Percentiles rank a stretch among this genome's conserved stretches.
These are phyloP conservation scores for Emericellopsis atlantica DNA, from an alignment of 2,329 filamentous ascomycete species.

Conservation along the genomic window DNA sequence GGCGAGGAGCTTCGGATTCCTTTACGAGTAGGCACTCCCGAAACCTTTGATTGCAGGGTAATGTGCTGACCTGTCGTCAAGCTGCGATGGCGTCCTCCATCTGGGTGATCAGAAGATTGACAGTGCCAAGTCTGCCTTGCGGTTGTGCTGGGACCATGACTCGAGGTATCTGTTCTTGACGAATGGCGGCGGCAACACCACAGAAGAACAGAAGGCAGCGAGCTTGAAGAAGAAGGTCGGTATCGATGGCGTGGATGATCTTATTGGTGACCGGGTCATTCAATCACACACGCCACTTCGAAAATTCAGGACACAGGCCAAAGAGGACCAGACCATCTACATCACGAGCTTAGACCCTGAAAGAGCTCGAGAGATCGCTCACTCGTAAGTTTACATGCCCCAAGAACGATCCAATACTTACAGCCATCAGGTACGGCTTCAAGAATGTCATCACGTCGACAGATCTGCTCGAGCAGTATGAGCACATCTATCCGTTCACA, in stretches of 20 bases:
- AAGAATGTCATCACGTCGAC: conserved; percentile 71
- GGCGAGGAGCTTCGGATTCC: neutral
- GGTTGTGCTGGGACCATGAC: conserved; percentile 56
- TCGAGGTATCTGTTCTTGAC: conserved; percentile 93
- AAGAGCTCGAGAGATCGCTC: conserved; percentile 60
- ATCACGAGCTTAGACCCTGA: conserved; percentile 60
- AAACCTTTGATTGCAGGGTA: neutral
- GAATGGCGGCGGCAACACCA: conserved; percentile 75
- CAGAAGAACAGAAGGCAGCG: conserved; percentile 38
- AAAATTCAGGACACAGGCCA: conserved; percentile 34
- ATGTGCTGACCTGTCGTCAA: conserved; percentile 8
- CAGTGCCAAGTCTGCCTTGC: conserved; percentile 61
- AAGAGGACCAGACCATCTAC: conserved; percentile 43
- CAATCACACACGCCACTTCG: conserved; percentile 84
- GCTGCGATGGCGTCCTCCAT: conserved; percentile 89
- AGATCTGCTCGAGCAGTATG: conserved; percentile 66
- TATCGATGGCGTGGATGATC: conserved; percentile 16
- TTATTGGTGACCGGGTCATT: conserved; percentile 30
- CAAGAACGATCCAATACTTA: conserved; percentile 1
- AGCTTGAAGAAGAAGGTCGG: conserved; percentile 19
- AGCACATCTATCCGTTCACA: conserved; percentile 74
- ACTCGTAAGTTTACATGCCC: conserved; percentile 29
- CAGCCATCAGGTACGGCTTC: conserved; percentile 50
- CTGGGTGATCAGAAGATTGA: conserved; percentile 69
- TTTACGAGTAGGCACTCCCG: neutral